A percentile compares a stretch with the other conserved stretches of the same genome.
Conservation (phyloP, 257 asterid species). For the Fraxinus excelsior region DNA sequence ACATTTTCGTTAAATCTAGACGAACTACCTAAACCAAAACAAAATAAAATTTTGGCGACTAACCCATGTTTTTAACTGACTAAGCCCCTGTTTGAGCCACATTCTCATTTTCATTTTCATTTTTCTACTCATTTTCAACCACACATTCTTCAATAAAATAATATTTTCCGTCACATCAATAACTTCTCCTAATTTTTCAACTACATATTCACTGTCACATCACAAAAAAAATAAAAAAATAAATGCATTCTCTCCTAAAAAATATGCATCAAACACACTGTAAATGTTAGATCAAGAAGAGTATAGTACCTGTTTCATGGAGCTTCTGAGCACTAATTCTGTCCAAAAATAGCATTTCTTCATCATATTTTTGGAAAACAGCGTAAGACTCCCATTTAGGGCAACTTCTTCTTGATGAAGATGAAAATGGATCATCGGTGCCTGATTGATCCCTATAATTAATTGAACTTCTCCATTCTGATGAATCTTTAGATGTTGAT, state of each 20-base stretch:
- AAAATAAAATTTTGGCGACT: not conserved
- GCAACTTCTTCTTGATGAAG: conserved; percentile 86
- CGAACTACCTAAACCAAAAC: no score
- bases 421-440: conserved; percentile 83
- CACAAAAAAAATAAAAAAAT: no score
- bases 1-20: not conserved
- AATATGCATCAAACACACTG: no score
- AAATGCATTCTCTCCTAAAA: no score
- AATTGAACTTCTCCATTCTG: conserved; percentile 91
- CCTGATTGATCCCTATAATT: conserved; percentile 52
- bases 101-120: no score
- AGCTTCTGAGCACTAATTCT: conserved; percentile 76
- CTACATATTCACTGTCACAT: no score
- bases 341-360: conserved; percentile 89
- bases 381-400: conserved; percentile 97
- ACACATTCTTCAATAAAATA: no score
- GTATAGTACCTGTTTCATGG: conserved; percentile 72
- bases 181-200: no score
- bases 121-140: no score
- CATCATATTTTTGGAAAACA: conserved; percentile 87
- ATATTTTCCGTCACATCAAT: no score
- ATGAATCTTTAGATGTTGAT: conserved; percentile 84
- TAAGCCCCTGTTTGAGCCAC: no score
- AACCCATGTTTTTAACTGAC: not conserved
- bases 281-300: not conserved